These are phyloP conservation scores for Orbilia brochopaga DNA, from an alignment of 2,329 filamentous ascomycete genomes.

Conservation along the genomic window DNA sequence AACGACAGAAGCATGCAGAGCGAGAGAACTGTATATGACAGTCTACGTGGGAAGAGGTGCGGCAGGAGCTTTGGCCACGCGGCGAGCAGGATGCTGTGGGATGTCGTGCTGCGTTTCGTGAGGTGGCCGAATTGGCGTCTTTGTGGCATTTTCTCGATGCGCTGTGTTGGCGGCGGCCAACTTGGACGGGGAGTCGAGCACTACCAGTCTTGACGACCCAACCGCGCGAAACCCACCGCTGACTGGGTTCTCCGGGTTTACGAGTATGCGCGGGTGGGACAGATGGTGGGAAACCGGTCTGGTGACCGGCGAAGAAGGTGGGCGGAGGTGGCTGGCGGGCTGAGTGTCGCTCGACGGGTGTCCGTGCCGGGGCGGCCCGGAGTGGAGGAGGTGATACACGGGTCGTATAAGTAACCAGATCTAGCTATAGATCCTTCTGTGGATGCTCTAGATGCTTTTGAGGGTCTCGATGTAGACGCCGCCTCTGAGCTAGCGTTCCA, in stretches of 20 bases:
- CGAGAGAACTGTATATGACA: conserved; percentile 32
- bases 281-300: not conserved
- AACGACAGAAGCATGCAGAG: conserved; percentile 35
- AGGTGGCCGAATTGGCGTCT: not conserved
- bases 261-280: no score
- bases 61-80: conserved; percentile 40
- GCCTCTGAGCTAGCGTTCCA: no score
- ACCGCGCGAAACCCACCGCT: no score
- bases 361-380: not conserved
- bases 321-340: not conserved
- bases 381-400: not conserved
- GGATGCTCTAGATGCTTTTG: no score
- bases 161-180: not conserved
- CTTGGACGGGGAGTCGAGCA: no score
- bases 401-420: not conserved
- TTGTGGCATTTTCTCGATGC: conserved; percentile 13
- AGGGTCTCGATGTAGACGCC: no score
- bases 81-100: conserved; percentile 20
- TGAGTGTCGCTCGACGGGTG: not conserved
- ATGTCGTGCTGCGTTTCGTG: conserved; percentile 32
- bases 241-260: no score
- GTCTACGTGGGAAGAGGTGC: conserved; percentile 31
- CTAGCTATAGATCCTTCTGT: not conserved
- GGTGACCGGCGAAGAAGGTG: not conserved
- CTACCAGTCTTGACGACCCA: no score